Conservation (phyloP, 768 basidiomycete species). For the Wakefieldia striispora region DNA sequence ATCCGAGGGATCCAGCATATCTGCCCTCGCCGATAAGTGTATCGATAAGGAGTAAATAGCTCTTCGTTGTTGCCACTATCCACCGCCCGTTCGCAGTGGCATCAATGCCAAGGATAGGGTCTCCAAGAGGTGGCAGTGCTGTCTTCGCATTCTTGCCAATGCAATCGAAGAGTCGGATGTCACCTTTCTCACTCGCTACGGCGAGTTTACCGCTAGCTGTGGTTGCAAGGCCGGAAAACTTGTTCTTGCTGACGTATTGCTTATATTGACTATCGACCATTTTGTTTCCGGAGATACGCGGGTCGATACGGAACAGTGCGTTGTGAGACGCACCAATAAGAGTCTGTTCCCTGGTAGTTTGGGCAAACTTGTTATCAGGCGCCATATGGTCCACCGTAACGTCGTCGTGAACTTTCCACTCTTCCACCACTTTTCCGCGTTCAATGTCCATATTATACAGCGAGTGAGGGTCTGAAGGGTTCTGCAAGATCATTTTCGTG, state of each 20-base stretch:
- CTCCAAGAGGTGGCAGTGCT: slow-evolving; percentile 89
- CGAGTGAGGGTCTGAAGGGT: slow-evolving; percentile 75
- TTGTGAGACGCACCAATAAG: slow-evolving; percentile 93
- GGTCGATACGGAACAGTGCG: slow-evolving; percentile 96
- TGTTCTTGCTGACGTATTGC: slow-evolving; percentile 93
- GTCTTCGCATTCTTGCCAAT: slow-evolving; percentile 99
- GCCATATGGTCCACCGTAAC: slow-evolving; percentile 86
- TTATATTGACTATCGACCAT: slow-evolving; percentile 94
- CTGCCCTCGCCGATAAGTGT: slow-evolving; percentile 90
- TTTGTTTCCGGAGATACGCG: slow-evolving; percentile 88
- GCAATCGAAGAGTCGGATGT: slow-evolving; percentile 90
- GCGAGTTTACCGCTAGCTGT: slow-evolving; percentile 86
- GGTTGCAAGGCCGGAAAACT: slow-evolving; percentile 90
- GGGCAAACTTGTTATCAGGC: slow-evolving; percentile 93
- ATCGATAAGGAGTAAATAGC: slow-evolving; percentile 91
- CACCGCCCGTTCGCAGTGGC: slow-evolving; percentile 92
- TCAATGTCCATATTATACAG: slow-evolving; percentile 92
- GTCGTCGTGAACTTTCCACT: slow-evolving; percentile 96
- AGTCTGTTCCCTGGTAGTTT: slow-evolving; percentile 88
- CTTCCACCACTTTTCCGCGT: slow-evolving; percentile 94
- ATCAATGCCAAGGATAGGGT: slow-evolving; percentile 93
- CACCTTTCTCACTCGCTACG: slow-evolving; percentile 94
- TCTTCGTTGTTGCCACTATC: slow-evolving; percentile 94
- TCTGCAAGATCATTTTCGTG: slow-evolving; percentile 90
- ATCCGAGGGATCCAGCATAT: slow-evolving; percentile 80